Evolutionary conservation across 2,329 filamentous ascomycete genomes (phyloP).

Genomic region (Penicillium occitanis): DNA sequence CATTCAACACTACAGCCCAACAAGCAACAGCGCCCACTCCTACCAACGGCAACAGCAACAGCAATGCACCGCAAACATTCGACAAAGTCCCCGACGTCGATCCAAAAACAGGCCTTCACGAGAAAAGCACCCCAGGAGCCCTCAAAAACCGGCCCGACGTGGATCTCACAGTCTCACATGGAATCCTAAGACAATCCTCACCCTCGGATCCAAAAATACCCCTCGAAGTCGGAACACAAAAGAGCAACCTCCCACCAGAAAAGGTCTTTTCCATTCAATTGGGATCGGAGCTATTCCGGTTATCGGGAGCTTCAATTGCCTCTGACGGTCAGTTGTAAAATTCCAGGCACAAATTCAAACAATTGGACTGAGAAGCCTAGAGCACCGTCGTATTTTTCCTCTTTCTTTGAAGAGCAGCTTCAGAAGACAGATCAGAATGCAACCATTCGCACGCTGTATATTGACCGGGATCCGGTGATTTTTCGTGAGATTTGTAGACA

Average conservation of each 20-base stretch:
- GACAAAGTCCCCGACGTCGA: conserved; percentile 20
- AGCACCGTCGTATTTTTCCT: conserved; percentile 96
- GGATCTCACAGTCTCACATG: conserved; percentile 11
- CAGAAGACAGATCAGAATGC: conserved; percentile 59
- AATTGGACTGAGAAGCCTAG: conserved; percentile 52
- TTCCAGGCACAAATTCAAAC: conserved; percentile 19
- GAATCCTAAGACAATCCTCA: conserved; percentile 8
- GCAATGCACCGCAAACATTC: conserved; percentile 16
- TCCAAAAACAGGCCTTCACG: conserved; percentile 13
- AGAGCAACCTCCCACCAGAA: conserved; percentile 50
- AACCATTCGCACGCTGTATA: conserved; percentile 78
- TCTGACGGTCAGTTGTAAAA: conserved; percentile 62
- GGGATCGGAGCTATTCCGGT: conserved; percentile 65
- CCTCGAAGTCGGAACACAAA: background rate
- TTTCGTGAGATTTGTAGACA: conserved; percentile 89
- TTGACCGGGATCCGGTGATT: conserved; percentile 86
- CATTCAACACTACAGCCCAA: background rate
- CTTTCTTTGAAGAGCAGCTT: conserved; percentile 86
- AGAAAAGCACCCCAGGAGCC: background rate
- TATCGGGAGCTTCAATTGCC: conserved; percentile 68
- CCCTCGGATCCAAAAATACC: background rate
- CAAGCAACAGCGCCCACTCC: background rate
- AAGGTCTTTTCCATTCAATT: conserved; percentile 71
- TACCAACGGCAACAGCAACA: background rate
- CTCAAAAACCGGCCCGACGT: background rate